Conservation (phyloP, 2,329 filamentous ascomycete species). For the Trichoderma koningiopsis region DNA sequence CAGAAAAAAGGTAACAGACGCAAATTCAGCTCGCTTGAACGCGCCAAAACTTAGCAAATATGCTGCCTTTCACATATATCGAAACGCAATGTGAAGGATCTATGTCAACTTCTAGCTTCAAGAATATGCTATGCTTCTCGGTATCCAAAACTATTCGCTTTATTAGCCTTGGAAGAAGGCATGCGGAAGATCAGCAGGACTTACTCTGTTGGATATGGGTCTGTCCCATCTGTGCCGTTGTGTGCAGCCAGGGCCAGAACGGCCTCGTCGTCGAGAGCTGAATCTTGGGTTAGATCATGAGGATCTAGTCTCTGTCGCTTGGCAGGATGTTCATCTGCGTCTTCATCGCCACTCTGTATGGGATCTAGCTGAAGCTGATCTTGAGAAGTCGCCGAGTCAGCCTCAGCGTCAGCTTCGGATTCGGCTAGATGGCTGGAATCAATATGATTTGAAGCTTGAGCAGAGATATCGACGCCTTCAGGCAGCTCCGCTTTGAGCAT, state of each 20-base stretch:
- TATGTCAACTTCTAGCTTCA: background rate
- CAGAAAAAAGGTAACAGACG: background rate
- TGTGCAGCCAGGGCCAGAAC: slow-evolving; percentile 52
- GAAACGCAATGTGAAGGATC: background rate
- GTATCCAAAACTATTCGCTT: slow-evolving; percentile 42
- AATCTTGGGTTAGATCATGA: slow-evolving; percentile 30
- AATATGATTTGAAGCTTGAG: slow-evolving; percentile 15
- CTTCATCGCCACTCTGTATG: slow-evolving; percentile 32
- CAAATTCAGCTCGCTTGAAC: background rate
- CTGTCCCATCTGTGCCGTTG: slow-evolving; percentile 41
- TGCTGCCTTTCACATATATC: background rate
- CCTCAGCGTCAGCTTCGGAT: slow-evolving; percentile 10
- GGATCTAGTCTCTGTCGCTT: slow-evolving; percentile 46
- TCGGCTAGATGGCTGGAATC: slow-evolving; percentile 12
- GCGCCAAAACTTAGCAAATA: background rate
- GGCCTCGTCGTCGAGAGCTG: slow-evolving; percentile 46
- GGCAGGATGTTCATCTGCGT: slow-evolving; percentile 39
- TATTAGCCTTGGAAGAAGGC: background rate
- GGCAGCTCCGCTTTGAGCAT: background rate
- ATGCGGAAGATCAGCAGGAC: slow-evolving; percentile 28
- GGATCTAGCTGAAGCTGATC: slow-evolving; percentile 23
- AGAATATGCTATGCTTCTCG: slow-evolving; percentile 40
- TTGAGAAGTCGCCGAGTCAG: slow-evolving; percentile 11
- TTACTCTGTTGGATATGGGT: slow-evolving; percentile 49
- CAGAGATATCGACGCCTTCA: slow-evolving; percentile 15